Evolutionary conservation across 31 red algal species (phyloP), one percentile per base, ranked within the genome.

Genomic region (Odonthalia washingtoniensis): DNA sequence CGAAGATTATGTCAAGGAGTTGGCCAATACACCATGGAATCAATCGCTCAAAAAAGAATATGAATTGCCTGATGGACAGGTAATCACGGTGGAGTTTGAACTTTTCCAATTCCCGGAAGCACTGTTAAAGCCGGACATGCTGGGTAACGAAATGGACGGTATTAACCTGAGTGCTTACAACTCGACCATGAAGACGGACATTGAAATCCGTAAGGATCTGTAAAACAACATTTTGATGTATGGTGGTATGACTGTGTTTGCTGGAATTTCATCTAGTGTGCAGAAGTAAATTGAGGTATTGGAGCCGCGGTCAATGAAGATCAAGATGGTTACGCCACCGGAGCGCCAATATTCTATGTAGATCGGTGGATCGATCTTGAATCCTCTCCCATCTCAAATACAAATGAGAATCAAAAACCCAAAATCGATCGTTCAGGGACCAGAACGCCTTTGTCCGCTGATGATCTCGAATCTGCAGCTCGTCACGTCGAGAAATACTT

Each of bases 151-250:
- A 89, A 92, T 92, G 85, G 79, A 64, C 39, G 97, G 97, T 68
- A 96, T 99, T 82, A 94, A 99, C 53, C 61, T 83, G 65, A 96
- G 91, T 44, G 86, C 94, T 9, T 99, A 85, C 89, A 87, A 95
- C 42, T 96, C 94, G 9, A 99, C 96, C 84, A 99, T 99, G 97
- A 99, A 96, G 87, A 95, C 92, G 39, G 97, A 99, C 80, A 96
- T 99, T 81, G 97, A 99, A 90, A 99, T 99, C 75, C 97, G 97
- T 78, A 99, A 99, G 91, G 97, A 99, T 85, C 88, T 99, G 17
- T 99, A 99, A 88, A 94, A 84, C 81, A 99, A 72, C 76, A 83
- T 90, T 78, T 91, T 98, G 43, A 76, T 98, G 75, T 94, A 87
- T 21, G 95, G 95, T 49, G 95, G 95, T 37, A 85, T 88, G n/a